phyloP scores from a whole-genome alignment of 352 stramenopile genomes.

The Phytophthora citricola region DNA sequence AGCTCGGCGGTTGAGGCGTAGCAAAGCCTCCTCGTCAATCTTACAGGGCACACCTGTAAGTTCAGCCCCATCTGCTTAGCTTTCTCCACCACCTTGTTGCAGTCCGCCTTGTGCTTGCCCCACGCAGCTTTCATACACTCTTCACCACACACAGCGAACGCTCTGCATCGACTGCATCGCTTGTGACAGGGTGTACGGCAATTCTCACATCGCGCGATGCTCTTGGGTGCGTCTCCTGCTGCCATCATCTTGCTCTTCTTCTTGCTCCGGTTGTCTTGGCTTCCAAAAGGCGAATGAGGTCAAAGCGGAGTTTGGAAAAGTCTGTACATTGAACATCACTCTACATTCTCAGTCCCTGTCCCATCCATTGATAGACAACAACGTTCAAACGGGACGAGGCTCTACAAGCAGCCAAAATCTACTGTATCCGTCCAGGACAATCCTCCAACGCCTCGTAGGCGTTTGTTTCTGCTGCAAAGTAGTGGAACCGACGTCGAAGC shows the following conservation, averaged over 20 bases:
- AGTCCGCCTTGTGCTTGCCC: slow-evolving; percentile 37
- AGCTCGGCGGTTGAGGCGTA: slow-evolving; percentile 14
- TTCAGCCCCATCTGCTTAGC: not conserved
- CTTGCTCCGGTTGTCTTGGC: not conserved
- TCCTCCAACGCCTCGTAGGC: slow-evolving; percentile 46
- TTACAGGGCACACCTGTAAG: slow-evolving; percentile 7
- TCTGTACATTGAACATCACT: slow-evolving; percentile 20
- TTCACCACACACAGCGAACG: slow-evolving; percentile 29
- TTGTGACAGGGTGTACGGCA: slow-evolving; percentile 29
- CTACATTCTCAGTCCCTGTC: slow-evolving; percentile 13
- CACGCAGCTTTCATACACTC: slow-evolving; percentile 34
- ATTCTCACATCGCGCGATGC: slow-evolving; percentile 26
- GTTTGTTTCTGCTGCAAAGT: slow-evolving; percentile 52
- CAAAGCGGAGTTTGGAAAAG: slow-evolving; percentile 15
- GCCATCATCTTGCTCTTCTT: too few species aligned
- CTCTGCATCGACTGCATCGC: slow-evolving; percentile 42
- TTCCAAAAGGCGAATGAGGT: slow-evolving; percentile 17
- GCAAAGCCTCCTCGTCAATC: slow-evolving; percentile 4
- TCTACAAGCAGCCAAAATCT: slow-evolving; percentile 23
- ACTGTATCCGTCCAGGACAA: slow-evolving; percentile 29
- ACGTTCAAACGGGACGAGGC: slow-evolving; percentile 14
- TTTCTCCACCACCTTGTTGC: slow-evolving; percentile 26
- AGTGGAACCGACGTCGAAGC: slow-evolving; percentile 51
- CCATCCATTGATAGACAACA: slow-evolving; percentile 8
- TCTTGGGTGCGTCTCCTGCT: not conserved